Evolutionary conservation across 2,329 filamentous ascomycete species (phyloP), one percentile per base, ranked within the genome.

Genomic region (Didymosphaeria variabile): DNA sequence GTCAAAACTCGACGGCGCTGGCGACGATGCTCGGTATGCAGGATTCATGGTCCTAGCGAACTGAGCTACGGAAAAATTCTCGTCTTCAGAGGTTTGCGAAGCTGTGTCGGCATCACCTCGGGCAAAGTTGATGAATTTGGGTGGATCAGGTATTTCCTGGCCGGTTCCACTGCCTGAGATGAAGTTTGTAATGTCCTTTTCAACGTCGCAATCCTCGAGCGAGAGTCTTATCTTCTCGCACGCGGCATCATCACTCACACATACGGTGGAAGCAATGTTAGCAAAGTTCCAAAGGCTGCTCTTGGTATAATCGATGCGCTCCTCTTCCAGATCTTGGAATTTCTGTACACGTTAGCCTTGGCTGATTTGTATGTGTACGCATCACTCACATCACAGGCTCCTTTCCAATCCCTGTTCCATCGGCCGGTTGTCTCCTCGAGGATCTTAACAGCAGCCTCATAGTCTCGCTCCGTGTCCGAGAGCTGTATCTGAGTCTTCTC

Each of bases 401-500:
- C 89, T 80, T 98, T 99, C 95, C 95, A 99, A 77, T 99, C 95
- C 71, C 94, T 87, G 76, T 99, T 99, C 95, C 95, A 99, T 57
- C 94, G 87, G 5, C 88, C 91, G 0, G 95, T 99, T 0, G 95
- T 99, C 69, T 98, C 95, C 75, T 99, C 94, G 5, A 99, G 85
- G 1, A 92, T 86, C 79, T 98, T 98, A 61, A 99, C 91, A 0
- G 95, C 93, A 55, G 88, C 88, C 78, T 99, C 94, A 76, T 99
- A 99, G 31, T 62, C 72, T 98, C 95, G 47, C 88, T 90, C 79
- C 96, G 98, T 62, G 94, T 94, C 8, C 0, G 94, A 94, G 61
- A 99, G 86, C 72, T 94, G 96, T 71, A 97, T 95, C 77, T 99
- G 95, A 1, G 95, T 98, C 86, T 99, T 99, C 79, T 99, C 95